Evolutionary conservation across 768 basidiomycete species (phyloP).

Genomic region (Tulasnella sp.): DNA sequence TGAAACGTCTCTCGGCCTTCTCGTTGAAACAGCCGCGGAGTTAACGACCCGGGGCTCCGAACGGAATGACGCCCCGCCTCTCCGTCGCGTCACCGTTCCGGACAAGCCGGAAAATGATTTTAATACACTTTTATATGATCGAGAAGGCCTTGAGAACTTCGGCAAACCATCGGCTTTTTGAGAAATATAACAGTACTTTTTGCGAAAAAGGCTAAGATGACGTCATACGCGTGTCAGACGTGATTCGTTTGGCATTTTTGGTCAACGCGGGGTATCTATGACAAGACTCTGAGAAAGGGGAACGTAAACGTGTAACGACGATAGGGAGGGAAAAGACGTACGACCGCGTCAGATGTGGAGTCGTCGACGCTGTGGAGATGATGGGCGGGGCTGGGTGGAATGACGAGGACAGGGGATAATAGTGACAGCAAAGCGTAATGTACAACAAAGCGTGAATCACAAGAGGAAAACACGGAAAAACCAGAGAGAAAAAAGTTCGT

Average conservation of each 20-base stretch:
- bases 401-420: no score
- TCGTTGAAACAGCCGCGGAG: no score
- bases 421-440: no score
- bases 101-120: background rate
- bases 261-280: background rate
- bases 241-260: background rate
- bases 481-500: background rate
- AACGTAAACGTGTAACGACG: background rate
- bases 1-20: no score
- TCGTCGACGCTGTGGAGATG: no score
- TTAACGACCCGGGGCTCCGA: no score
- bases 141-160: constrained; percentile 3
- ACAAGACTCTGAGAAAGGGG: background rate
- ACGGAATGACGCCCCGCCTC: background rate
- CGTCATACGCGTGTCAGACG: background rate
- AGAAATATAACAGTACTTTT: no score
- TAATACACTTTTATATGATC: background rate
- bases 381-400: no score
- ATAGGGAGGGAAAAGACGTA: background rate
- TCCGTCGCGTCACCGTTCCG: constrained; percentile 1
- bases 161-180: background rate
- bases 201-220: background rate
- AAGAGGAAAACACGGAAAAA: no score
- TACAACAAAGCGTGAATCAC: no score
- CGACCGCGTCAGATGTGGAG: no score